Evolutionary conservation across 2,329 filamentous ascomycete genomes (phyloP).

Genomic region (Davidsoniella virescens): DNA sequence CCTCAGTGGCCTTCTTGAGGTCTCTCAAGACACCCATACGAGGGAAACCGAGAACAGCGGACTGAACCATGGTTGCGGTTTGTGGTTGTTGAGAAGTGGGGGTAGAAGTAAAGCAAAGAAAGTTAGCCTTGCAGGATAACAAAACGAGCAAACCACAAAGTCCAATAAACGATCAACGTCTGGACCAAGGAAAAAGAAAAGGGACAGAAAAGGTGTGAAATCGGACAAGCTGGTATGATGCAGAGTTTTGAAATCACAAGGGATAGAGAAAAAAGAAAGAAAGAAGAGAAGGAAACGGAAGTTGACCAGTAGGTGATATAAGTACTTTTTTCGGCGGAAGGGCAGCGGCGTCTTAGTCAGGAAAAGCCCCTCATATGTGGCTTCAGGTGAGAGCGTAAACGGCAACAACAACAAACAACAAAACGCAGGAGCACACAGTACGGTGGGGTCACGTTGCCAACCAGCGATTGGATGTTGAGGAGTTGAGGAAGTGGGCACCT

Average conservation of each 20-base stretch:
- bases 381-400: too few relatives aligned
- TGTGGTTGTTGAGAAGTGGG: slow-evolving; percentile 11
- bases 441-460: too few relatives aligned
- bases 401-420: too few relatives aligned
- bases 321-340: too few relatives aligned
- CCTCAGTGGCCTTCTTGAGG: slow-evolving; percentile 99
- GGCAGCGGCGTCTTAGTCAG: too few relatives aligned
- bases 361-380: too few relatives aligned
- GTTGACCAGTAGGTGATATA: background rate
- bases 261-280: slow-evolving; percentile 5
- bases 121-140: slow-evolving; percentile 2
- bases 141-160: slow-evolving; percentile 4
- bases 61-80: slow-evolving; percentile 43
- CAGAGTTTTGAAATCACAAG: slow-evolving; percentile 6
- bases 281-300: slow-evolving; percentile 4
- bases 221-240: slow-evolving; percentile 2
- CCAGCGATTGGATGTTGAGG: too few relatives aligned
- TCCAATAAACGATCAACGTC: slow-evolving; percentile 9
- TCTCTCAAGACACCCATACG: slow-evolving; percentile 97
- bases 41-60: slow-evolving; percentile 89
- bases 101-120: background rate
- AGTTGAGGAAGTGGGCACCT: too few relatives aligned
- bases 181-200: slow-evolving; percentile 3
- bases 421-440: too few relatives aligned
- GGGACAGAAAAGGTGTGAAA: background rate